Base-by-base conservation (phyloP, 2,329 filamentous ascomycete genomes). In the Gliomastix tumulicola region DNA sequence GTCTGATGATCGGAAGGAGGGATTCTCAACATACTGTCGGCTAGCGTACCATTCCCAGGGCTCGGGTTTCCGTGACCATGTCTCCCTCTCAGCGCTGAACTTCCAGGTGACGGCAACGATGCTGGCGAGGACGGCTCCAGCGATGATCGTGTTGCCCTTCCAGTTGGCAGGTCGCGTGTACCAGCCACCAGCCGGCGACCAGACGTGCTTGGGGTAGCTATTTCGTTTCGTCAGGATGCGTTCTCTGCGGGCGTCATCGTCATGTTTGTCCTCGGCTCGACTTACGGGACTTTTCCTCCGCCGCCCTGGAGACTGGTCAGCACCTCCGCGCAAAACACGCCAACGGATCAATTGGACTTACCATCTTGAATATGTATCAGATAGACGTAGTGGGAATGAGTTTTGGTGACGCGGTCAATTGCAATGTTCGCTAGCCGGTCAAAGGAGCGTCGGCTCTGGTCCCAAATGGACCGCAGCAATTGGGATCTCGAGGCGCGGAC, bases 181-280 rank as follows among this genome's bases (percentile, higher is more conserved):
- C 92, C 92, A 98, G 66, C 92, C 92, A 75, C 92, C 92, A 47
- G 90, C 74, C 44, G 92, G 92, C 56, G 92, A 97, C 92, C 92
- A 98, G 75, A 98, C 88, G 74, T 98, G 90, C 75, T 95, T 96
- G 63, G 88, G 89, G 68, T 95, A 95, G 57, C 88, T 94, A 53
- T 46, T 46, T n/a, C n/a, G n/a, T n/a, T n/a, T n/a, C n/a, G n/a
- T n/a, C n/a, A n/a, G n/a, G n/a, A n/a, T n/a, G n/a, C n/a, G n/a
- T n/a, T 21, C n/a, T 27, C 21, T 5, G 17, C 21, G 8, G 21
- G n/a, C 10, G 16, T 19, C 15, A 37, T 38, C 40, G 15, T 39
- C 12, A 35, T 31, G 33, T 37, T 34, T 37, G 45, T 53, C 45
- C 46, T 52, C 41, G 37, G 22, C 37, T 31, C 32, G 39, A 62